These are phyloP conservation scores for Thalia dealbata DNA, from an alignment of 176 grass and related monocot species.

Conservation along the genomic window DNA sequence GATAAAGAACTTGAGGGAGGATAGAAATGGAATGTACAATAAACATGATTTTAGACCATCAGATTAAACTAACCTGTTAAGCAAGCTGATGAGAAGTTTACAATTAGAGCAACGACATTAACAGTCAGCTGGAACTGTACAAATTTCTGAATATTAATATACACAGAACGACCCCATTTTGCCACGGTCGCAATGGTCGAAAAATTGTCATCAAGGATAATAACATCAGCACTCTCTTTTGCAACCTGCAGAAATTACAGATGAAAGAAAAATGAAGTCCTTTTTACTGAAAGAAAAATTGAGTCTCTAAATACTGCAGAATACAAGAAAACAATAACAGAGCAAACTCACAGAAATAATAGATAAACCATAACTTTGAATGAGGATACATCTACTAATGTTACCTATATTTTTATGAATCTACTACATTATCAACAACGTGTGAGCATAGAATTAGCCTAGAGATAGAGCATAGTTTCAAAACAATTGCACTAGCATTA, in stretches of 20 bases:
- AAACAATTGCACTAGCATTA: background rate
- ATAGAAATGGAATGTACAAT: background rate
- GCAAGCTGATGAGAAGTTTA: slow-evolving; percentile 76
- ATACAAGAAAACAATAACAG: background rate
- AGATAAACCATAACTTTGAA: background rate
- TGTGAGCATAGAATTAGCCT: background rate
- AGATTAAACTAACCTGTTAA: slow-evolving; percentile 45
- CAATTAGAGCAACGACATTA: slow-evolving; percentile 65
- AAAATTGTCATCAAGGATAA: slow-evolving; percentile 93
- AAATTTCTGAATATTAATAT: slow-evolving; percentile 93
- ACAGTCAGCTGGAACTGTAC: slow-evolving; percentile 92
- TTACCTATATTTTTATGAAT: background rate
- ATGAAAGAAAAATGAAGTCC: background rate
- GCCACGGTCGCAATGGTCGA: slow-evolving; percentile 84
- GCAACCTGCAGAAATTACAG: slow-evolving; percentile 40
- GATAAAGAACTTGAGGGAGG: background rate
- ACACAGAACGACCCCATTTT: slow-evolving; percentile 88
- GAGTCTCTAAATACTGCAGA: background rate
- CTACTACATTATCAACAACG: background rate
- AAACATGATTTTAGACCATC: background rate
- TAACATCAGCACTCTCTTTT: slow-evolving; percentile 86
- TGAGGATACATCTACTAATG: background rate
- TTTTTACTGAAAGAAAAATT: background rate
- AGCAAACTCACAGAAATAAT: background rate
- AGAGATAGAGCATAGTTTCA: background rate